Evolutionary conservation across 2,329 filamentous ascomycete genomes (phyloP).

Genomic region (Colletotrichum incanum): DNA sequence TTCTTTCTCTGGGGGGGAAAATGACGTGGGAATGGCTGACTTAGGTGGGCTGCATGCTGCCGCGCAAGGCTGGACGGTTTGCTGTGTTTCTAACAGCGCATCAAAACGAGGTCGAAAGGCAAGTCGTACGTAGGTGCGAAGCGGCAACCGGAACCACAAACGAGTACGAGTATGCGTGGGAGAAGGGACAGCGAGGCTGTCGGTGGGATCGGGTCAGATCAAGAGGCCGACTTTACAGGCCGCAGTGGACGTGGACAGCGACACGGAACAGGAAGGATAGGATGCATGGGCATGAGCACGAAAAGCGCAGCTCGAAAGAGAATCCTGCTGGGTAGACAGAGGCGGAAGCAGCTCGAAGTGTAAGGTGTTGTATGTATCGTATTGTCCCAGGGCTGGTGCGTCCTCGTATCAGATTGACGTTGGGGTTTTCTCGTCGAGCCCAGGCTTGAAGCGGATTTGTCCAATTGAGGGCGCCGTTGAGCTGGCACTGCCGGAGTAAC

Average conservation of each 20-base stretch:
- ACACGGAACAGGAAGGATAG: slow-evolving; percentile 3
- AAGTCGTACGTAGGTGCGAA: background rate
- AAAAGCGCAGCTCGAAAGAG: slow-evolving; percentile 6
- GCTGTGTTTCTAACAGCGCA: slow-evolving; percentile 2
- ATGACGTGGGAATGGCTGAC: slow-evolving; percentile 22
- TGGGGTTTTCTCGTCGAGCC: slow-evolving; percentile 6
- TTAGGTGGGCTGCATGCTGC: slow-evolving; percentile 43
- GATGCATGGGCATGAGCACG: slow-evolving; percentile 20
- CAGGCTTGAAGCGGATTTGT: slow-evolving; percentile 21
- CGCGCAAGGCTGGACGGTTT: slow-evolving; percentile 26
- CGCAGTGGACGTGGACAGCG: background rate
- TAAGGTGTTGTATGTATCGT: background rate
- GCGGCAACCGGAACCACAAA: background rate
- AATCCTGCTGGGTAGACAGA: slow-evolving; percentile 25
- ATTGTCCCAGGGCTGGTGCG: slow-evolving; percentile 10
- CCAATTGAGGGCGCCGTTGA: slow-evolving; percentile 35
- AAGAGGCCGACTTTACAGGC: slow-evolving; percentile 24
- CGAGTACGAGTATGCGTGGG: background rate
- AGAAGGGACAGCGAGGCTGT: background rate
- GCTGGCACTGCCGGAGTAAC: slow-evolving; percentile 43
- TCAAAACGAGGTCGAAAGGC: background rate
- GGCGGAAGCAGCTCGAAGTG: background rate
- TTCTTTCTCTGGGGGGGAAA: slow-evolving; percentile 7
- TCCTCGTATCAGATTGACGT: slow-evolving; percentile 1
- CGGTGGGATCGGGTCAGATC: slow-evolving; percentile 6